Percentiles rank a stretch among this genome's conserved stretches.
Evolutionary conservation across 2,329 filamentous ascomycete species (phyloP).

Genomic region (Penicillium sclerotigenum): DNA sequence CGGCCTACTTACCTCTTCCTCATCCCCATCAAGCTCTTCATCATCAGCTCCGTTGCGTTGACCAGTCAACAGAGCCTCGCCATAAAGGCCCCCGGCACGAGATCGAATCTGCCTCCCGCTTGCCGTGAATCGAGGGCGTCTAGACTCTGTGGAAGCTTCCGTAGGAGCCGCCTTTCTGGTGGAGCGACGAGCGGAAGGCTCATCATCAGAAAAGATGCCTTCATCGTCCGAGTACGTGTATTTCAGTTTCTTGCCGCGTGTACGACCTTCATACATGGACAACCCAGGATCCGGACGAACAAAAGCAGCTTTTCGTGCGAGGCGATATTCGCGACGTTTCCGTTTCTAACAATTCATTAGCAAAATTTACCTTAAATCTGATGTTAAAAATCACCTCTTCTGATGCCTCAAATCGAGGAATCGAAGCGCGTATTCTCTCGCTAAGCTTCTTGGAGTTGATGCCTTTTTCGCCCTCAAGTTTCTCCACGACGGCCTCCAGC

Average conservation of each 20-base stretch:
- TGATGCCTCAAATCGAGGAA: constrained; percentile 87
- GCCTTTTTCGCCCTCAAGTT: constrained; percentile 74
- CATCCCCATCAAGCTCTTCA: constrained; percentile 33
- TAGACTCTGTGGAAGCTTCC: constrained; percentile 67
- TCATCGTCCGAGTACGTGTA: constrained; percentile 95
- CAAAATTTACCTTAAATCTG: too few relatives aligned
- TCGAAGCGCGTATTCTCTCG: constrained; percentile 71
- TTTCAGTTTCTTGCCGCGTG: constrained; percentile 90
- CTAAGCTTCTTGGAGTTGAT: constrained; percentile 76
- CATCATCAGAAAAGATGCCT: constrained; percentile 61
- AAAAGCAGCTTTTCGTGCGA: constrained; percentile 81
- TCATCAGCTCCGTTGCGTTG: constrained; percentile 47
- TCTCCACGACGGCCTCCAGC: constrained; percentile 69
- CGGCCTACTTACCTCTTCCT: constrained; percentile 40
- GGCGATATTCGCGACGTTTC: constrained; percentile 85
- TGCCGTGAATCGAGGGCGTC: constrained; percentile 67
- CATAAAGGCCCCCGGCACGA: constrained; percentile 54
- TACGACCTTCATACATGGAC: constrained; percentile 93
- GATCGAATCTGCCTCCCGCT: constrained; percentile 77
- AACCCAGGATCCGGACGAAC: constrained; percentile 82
- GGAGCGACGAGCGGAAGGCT: constrained; percentile 62
- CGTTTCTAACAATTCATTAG: constrained; percentile 64
- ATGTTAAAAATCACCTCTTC: constrained; percentile 85
- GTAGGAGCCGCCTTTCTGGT: constrained; percentile 64
- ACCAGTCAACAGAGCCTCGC: constrained; percentile 55